Percentiles rank a stretch among this genome's conserved stretches.
phyloP scores from a whole-genome alignment of 2,329 filamentous ascomycete species.

The Claviceps fusiformis region DNA sequence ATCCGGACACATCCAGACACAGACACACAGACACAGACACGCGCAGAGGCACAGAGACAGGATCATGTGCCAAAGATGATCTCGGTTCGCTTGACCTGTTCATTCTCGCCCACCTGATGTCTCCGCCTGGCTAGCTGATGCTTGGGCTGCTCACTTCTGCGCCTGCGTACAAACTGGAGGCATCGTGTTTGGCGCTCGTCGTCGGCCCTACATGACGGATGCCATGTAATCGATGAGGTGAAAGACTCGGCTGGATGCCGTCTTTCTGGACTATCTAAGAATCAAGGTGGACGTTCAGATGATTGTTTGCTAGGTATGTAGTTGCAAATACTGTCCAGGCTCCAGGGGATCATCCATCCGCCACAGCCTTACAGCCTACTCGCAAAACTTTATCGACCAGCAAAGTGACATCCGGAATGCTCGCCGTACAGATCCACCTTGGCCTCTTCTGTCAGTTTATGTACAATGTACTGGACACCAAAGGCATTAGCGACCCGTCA shows the following conservation, averaged over 20 bases:
- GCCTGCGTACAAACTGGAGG: neutral
- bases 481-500: neutral
- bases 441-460: neutral
- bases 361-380: conserved; percentile 8
- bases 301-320: neutral
- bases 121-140: neutral
- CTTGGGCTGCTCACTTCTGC: neutral
- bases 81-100: neutral
- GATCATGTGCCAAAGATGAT: neutral
- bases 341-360: neutral
- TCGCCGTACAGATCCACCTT: conserved; percentile 13
- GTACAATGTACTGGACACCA: neutral
- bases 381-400: conserved; percentile 13
- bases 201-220: neutral
- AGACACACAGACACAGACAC: neutral
- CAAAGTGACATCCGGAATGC: conserved; percentile 15
- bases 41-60: neutral
- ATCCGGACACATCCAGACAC: too few relatives aligned
- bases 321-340: neutral
- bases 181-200: neutral
- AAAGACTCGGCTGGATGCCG: neutral
- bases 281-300: neutral
- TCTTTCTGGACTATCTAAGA: neutral
- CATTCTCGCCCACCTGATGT: neutral
- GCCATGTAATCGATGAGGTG: neutral